Conservation (phyloP, 1,139 yeast genomes). For the Oligophagozyma castellii region DNA sequence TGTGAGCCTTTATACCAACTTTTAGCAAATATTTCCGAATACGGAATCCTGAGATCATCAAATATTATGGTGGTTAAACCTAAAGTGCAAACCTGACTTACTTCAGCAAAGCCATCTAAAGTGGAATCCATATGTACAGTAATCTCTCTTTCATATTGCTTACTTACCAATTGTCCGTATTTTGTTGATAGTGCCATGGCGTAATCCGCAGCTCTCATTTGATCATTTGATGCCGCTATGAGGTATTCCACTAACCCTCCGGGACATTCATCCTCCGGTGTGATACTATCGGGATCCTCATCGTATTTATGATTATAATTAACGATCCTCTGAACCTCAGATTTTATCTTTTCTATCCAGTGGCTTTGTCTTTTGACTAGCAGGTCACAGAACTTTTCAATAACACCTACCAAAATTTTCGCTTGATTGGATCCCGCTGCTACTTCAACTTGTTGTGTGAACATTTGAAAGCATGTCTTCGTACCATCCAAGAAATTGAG, state of each 20-base stretch:
- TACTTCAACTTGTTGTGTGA: constrained; percentile 83
- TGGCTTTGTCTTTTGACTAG: constrained; percentile 46
- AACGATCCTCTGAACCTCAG: constrained; percentile 44
- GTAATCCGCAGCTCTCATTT: constrained; percentile 70
- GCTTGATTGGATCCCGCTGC: constrained; percentile 84
- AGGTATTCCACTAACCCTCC: constrained; percentile 75
- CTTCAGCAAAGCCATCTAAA: constrained; percentile 61
- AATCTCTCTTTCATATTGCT: constrained; percentile 45
- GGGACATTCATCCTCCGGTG: constrained; percentile 41
- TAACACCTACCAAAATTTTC: constrained; percentile 68
- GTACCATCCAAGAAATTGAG: constrained; percentile 52
- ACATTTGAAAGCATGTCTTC: constrained; percentile 67
- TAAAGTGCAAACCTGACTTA: constrained; percentile 56
- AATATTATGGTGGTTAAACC: constrained; percentile 55
- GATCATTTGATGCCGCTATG: constrained; percentile 78
- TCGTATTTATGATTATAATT: constrained; percentile 24
- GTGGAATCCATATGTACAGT: constrained; percentile 46
- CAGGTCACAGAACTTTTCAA: constrained; percentile 56
- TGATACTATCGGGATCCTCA: constrained; percentile 29
- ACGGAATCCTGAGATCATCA: constrained; percentile 47
- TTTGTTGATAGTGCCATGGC: constrained; percentile 61
- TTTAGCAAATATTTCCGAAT: constrained; percentile 35
- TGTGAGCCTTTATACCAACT: constrained; percentile 37
- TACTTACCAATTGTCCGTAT: constrained; percentile 53
- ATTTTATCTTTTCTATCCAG: constrained; percentile 44